phyloP scores from a whole-genome alignment of 768 basidiomycete genomes.

The Lentinula edodes region DNA sequence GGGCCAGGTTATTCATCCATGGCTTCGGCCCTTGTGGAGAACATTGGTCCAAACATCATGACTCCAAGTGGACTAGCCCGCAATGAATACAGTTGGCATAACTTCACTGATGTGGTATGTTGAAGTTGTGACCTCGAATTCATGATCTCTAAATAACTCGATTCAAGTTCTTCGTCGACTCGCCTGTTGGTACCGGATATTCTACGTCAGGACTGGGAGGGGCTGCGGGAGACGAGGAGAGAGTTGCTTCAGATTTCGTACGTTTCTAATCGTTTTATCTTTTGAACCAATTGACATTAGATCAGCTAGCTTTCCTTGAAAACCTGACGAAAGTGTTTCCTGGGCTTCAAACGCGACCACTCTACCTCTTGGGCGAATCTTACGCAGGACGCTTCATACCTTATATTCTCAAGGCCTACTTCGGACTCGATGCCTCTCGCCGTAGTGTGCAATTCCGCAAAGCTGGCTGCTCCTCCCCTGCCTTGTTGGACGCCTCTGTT shows the following conservation, averaged over 20 bases:
- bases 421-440: not conserved
- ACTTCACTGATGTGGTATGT: conserved; percentile 12
- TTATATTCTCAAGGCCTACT: conserved; percentile 41
- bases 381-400: conserved; percentile 48
- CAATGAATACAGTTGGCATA: conserved; percentile 12
- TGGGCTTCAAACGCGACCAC: conserved; percentile 40
- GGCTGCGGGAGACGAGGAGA: conserved; percentile 33
- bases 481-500: not conserved
- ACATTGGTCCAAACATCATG: not conserved
- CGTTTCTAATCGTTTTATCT: conserved; percentile 15
- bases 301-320: conserved; percentile 26
- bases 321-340: conserved; percentile 52
- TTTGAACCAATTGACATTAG: conserved; percentile 22
- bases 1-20: conserved; percentile 35
- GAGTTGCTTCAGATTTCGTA: conserved; percentile 54
- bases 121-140: not conserved
- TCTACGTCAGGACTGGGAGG: conserved; percentile 4
- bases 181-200: conserved; percentile 4
- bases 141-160: not conserved
- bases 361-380: conserved; percentile 45
- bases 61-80: not conserved
- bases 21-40: not conserved
- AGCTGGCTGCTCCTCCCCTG: not conserved
- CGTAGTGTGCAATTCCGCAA: not conserved
- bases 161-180: not conserved